A percentile compares a stretch with the other conserved stretches of the same genome.
These are phyloP conservation scores for Zelopaecilomyces penicillatus DNA, from an alignment of 2,329 filamentous ascomycete species.

Conservation along the genomic window DNA sequence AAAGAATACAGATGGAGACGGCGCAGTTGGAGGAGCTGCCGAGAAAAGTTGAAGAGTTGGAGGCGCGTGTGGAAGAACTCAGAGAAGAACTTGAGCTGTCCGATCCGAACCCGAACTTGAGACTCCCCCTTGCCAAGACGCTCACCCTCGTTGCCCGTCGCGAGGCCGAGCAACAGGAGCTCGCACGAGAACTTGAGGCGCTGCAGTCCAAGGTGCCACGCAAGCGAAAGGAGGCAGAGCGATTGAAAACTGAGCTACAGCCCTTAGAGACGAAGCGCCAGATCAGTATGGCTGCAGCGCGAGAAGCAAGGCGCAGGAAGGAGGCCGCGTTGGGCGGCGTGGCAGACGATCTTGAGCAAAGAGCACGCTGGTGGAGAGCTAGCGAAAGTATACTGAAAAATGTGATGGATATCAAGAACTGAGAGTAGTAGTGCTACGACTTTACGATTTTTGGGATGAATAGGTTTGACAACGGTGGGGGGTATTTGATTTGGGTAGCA, in stretches of 20 bases:
- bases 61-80: constrained; percentile 39
- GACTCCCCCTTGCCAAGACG: constrained; percentile 51
- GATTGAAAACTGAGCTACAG: constrained; percentile 58
- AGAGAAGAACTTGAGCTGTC: constrained; percentile 28
- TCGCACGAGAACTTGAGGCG: constrained; percentile 56
- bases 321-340: constrained; percentile 57
- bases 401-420: constrained; percentile 50
- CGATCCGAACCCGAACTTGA: constrained; percentile 35
- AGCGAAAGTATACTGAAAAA: constrained; percentile 56
- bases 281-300: constrained; percentile 57
- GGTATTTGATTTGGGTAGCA: too few relatives aligned
- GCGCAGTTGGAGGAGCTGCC: constrained; percentile 44
- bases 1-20: constrained; percentile 41
- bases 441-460: too few relatives aligned
- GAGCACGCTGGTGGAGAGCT: constrained; percentile 65
- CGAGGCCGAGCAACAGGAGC: constrained; percentile 43
- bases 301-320: constrained; percentile 60
- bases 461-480: too few relatives aligned
- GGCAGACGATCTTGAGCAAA: constrained; percentile 66
- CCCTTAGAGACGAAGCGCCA: constrained; percentile 60
- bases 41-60: constrained; percentile 37
- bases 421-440: constrained; percentile 1
- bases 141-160: constrained; percentile 42
- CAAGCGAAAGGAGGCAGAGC: constrained; percentile 59
- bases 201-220: constrained; percentile 54